Evolutionary conservation across 257 asterid genomes (phyloP).

Genomic region (Nicotiana sylvestris): DNA sequence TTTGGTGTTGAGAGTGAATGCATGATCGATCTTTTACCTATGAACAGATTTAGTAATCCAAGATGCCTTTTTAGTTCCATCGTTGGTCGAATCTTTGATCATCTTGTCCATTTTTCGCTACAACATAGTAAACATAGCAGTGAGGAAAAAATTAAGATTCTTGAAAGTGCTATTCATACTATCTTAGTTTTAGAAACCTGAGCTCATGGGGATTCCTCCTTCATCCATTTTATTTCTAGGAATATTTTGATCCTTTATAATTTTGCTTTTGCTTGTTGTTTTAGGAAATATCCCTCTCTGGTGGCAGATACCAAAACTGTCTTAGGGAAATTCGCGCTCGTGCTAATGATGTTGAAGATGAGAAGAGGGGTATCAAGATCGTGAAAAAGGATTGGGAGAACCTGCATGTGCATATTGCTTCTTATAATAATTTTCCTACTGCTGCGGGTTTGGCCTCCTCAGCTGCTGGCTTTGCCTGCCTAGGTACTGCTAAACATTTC

Average conservation of each 20-base stretch:
- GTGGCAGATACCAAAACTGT: slow-evolving; percentile 83
- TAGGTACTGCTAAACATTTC: slow-evolving; percentile 47
- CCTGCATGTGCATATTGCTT: slow-evolving; percentile 73
- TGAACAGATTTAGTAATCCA: background rate
- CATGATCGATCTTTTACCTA: background rate
- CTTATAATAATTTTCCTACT: slow-evolving; percentile 92
- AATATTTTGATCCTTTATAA: background rate
- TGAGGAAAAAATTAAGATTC: background rate
- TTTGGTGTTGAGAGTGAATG: background rate
- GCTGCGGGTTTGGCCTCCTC: slow-evolving; percentile 99
- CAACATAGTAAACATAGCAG: background rate
- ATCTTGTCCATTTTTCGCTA: background rate
- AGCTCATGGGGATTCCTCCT: background rate
- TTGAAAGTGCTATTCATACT: background rate
- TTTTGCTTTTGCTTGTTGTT: slow-evolving; percentile 19
- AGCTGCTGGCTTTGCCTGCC: slow-evolving; percentile 98
- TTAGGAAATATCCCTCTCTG: slow-evolving; percentile 91
- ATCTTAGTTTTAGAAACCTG: background rate
- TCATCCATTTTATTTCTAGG: background rate
- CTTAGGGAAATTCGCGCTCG: slow-evolving; percentile 87
- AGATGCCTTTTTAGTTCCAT: background rate
- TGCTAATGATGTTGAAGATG: slow-evolving; percentile 82
- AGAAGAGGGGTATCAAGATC: slow-evolving; percentile 75
- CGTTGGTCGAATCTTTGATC: background rate
- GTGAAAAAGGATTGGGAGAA: slow-evolving; percentile 83